Conservation (phyloP, 208 protist genomes). For the Herpetomonas muscarum region DNA sequence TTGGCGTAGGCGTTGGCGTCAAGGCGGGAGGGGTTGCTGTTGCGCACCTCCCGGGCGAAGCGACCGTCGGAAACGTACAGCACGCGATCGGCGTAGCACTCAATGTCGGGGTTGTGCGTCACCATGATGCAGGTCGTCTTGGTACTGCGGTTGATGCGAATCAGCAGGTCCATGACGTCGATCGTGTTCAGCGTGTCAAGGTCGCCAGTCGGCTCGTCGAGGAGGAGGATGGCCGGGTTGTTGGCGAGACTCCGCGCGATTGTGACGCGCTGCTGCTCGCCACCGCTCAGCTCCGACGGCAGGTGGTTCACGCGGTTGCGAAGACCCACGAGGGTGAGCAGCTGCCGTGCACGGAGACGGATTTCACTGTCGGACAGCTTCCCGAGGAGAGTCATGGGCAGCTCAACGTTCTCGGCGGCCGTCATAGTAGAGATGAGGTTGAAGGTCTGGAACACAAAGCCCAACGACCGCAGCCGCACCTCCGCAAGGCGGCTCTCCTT, state of each 20-base stretch:
- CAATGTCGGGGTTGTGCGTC: constrained; percentile 97
- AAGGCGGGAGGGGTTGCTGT: constrained; percentile 74
- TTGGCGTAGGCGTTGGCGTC: constrained; percentile 74
- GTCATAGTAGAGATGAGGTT: constrained; percentile 97
- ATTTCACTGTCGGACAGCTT: constrained; percentile 77
- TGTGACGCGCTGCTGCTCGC: constrained; percentile 96
- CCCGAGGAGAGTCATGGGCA: constrained; percentile 95
- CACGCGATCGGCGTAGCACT: constrained; percentile 97
- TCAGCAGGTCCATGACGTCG: constrained; percentile 97
- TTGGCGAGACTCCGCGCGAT: constrained; percentile 93
- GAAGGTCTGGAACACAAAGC: constrained; percentile 98
- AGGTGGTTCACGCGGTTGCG: constrained; percentile 94
- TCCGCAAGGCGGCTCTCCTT: constrained; percentile 80
- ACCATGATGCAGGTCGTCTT: constrained; percentile 97
- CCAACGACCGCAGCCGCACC: constrained; percentile 90
- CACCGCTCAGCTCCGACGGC: constrained; percentile 95
- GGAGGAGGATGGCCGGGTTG: constrained; percentile 92
- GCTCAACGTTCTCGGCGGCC: constrained; percentile 96
- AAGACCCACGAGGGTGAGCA: constrained; percentile 92
- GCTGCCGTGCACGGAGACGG: constrained; percentile 80
- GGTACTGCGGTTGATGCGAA: constrained; percentile 90
- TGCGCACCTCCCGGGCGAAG: constrained; percentile 90
- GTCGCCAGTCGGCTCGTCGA: constrained; percentile 97
- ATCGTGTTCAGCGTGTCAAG: constrained; percentile 95
- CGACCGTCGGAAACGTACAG: constrained; percentile 93